Percentiles rank a stretch among this genome's conserved stretches.
These are phyloP conservation scores for Paspalum notatum DNA, from an alignment of 176 grass and related monocot genomes.

Conservation along the genomic window DNA sequence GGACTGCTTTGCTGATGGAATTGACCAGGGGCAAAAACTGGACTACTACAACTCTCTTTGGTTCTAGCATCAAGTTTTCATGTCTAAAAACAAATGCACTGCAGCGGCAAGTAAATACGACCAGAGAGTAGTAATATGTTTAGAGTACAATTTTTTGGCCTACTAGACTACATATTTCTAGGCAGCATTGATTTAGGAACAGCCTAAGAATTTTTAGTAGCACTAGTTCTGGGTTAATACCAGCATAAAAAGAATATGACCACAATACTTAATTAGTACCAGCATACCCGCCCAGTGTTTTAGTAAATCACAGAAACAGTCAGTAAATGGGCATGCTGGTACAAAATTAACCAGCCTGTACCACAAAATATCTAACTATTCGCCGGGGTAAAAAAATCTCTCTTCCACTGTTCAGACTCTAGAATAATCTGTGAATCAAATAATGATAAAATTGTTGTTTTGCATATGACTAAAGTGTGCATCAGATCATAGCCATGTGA, in stretches of 20 bases:
- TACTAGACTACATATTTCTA: not conserved
- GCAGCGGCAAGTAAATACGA: too few relatives aligned
- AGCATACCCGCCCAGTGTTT: not conserved
- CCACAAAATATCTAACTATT: constrained; percentile 10
- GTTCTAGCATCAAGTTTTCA: too few relatives aligned
- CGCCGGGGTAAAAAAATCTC: not conserved
- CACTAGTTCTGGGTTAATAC: constrained; percentile 7
- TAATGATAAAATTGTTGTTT: not conserved
- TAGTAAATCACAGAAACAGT: constrained; percentile 19
- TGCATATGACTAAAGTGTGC: constrained; percentile 3
- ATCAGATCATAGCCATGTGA: constrained; percentile 14
- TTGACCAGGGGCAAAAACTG: too few relatives aligned
- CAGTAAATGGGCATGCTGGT: not conserved
- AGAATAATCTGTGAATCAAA: constrained; percentile 4
- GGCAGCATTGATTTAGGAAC: not conserved
- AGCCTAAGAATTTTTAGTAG: not conserved
- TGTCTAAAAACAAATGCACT: too few relatives aligned
- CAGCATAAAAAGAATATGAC: not conserved
- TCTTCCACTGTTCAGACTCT: not conserved
- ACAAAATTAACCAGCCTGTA: constrained; percentile 27
- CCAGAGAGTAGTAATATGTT: not conserved
- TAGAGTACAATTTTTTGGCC: not conserved
- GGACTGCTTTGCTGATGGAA: too few relatives aligned
- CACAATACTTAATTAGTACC: not conserved
- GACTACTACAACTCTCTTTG: too few relatives aligned